Conservation (phyloP, 257 asterid genomes). For the Misopates orontium region DNA sequence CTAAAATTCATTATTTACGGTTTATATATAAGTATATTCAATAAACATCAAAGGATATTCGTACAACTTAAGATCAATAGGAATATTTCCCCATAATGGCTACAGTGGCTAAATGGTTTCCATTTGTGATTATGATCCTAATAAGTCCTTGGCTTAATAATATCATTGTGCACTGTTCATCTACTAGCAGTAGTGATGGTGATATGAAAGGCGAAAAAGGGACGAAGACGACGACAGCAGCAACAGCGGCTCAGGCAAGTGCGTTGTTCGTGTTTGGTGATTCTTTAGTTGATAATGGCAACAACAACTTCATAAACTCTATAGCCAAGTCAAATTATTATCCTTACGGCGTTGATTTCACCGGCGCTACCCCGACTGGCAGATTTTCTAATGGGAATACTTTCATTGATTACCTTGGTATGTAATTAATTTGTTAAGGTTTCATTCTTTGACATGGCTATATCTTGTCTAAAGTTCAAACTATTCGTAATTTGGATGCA, state of each 20-base stretch:
- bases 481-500: too few species aligned
- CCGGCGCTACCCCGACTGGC: conserved; percentile 53
- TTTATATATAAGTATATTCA: neutral
- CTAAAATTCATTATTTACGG: neutral
- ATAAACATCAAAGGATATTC: neutral
- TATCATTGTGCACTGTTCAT: neutral
- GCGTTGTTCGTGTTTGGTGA: conserved; percentile 87
- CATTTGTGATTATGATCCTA: conserved; percentile 1
- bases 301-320: conserved; percentile 76
- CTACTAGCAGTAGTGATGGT: neutral
- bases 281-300: conserved; percentile 80
- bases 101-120: conserved; percentile 5
- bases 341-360: conserved; percentile 78
- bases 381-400: conserved; percentile 79
- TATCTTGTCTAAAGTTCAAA: too few species aligned
- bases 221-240: neutral
- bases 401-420: conserved; percentile 70
- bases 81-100: neutral
- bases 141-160: neutral
- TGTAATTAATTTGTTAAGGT: too few species aligned
- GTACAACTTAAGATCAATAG: neutral
- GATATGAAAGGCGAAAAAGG: too few species aligned
- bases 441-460: too few species aligned
- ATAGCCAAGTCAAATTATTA: conserved; percentile 78
- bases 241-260: conserved; percentile 42